Conservation (phyloP, 768 basidiomycete genomes). For the Amanita inopinata region DNA sequence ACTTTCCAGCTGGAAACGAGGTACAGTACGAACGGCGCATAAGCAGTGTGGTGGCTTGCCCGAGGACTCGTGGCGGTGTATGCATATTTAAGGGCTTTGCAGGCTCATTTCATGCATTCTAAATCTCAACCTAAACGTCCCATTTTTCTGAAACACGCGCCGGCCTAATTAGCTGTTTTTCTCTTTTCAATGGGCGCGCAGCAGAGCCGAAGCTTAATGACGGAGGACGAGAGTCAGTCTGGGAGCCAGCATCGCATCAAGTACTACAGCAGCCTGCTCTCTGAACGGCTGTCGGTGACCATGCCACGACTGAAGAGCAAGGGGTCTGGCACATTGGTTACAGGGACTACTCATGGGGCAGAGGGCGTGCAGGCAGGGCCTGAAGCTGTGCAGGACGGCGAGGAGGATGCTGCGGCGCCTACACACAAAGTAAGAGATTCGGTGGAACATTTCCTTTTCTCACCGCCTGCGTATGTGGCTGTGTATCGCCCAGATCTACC, state of each 20-base stretch:
- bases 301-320: background rate
- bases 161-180: too few relatives aligned
- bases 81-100: constrained; percentile 6
- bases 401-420: background rate
- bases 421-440: constrained; percentile 2
- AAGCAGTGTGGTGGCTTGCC: too few relatives aligned
- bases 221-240: background rate
- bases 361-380: background rate
- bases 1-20: too few relatives aligned
- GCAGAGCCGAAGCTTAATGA: background rate
- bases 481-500: background rate
- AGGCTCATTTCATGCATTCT: background rate
- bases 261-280: background rate
- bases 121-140: background rate
- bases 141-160: background rate
- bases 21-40: too few relatives aligned
- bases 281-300: background rate
- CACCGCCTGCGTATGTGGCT: constrained; percentile 5
- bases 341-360: background rate
- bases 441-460: background rate
- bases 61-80: constrained; percentile 8
- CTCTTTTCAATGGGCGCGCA: constrained; percentile 8
- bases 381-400: background rate
- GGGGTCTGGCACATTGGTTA: background rate
- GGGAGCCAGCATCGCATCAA: background rate